These are phyloP conservation scores for Pezicula carpinea DNA, from an alignment of 2,329 filamentous ascomycete species.

Conservation along the genomic window DNA sequence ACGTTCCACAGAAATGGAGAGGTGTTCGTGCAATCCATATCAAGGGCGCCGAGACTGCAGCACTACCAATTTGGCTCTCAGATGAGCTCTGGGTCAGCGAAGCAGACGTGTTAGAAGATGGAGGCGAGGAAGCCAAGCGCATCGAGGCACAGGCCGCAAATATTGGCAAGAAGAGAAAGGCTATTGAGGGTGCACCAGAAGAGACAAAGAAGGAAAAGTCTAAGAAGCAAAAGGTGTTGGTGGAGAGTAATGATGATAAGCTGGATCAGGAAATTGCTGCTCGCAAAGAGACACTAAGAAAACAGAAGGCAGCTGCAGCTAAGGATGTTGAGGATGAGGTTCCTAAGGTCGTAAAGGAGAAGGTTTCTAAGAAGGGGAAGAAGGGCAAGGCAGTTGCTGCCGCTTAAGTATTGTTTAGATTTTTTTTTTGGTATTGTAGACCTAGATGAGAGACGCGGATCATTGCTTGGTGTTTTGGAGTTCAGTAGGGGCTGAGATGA, in stretches of 20 bases:
- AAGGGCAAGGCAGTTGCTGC: conserved; percentile 20
- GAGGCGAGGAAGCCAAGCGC: conserved; percentile 42
- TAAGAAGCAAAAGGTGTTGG: conserved; percentile 29
- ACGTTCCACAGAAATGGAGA: conserved; percentile 80
- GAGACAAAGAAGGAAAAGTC: conserved; percentile 29
- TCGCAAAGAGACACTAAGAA: conserved; percentile 30
- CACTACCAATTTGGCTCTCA: conserved; percentile 91
- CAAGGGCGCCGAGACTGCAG: conserved; percentile 83
- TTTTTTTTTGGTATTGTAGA: background rate
- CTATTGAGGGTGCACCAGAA: conserved; percentile 25
- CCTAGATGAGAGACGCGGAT: background rate
- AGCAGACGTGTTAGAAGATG: conserved; percentile 62
- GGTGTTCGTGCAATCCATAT: conserved; percentile 82
- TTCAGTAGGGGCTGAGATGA: no score
- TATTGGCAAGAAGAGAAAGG: conserved; percentile 55
- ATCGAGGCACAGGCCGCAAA: conserved; percentile 33
- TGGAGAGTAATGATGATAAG: conserved; percentile 29
- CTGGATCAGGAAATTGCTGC: conserved; percentile 30
- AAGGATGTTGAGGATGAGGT: conserved; percentile 21
- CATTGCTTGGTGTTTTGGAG: no score
- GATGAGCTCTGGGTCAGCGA: conserved; percentile 85
- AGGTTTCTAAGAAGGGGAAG: conserved; percentile 12
- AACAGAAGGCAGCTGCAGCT: conserved; percentile 30
- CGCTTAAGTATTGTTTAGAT: background rate
- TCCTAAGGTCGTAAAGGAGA: conserved; percentile 16